Evolutionary conservation across 1,284 basidiomycete species (phyloP), one percentile per base, ranked within the genome.

Genomic region (Naganishia liquefaciens): DNA sequence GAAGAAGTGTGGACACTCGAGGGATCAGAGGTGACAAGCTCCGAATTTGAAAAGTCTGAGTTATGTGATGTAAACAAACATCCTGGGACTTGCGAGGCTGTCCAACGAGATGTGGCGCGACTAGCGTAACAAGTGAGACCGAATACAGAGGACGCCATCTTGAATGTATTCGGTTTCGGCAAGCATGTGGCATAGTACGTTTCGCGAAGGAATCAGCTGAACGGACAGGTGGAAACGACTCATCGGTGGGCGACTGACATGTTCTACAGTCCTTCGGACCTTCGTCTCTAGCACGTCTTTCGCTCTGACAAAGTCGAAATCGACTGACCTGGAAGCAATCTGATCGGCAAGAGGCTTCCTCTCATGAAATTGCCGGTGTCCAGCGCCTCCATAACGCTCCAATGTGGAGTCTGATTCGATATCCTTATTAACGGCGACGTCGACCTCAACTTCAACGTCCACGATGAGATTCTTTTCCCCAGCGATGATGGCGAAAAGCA

Each of bases 391-490:
- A 28, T 15, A 13, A 40, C 9, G 4, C 33, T 37, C 33, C 10
- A 2, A 7, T 7, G 13, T 37, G 13, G 6, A 37, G 33, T 37
- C 33, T 37, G 33, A 37, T 10, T 37, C 33, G 7, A 37, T 13
- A 5, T 37, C 33, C 4, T 50, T 11, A 23, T 47, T 21, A 28
- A n/a, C n/a, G n/a, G n/a, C n/a, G n/a, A n/a, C n/a, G n/a, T n/a
- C n/a, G n/a, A n/a, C n/a, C n/a, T 37, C 21, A 6, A 60, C 46
- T n/a, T 68, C 60, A 21, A 68, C 54, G 40, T 68, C 67, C 17
- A 68, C 67, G n/a, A 68, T 62, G 13, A 68, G 30, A 44, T 68
- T 61, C 43, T 54, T 64, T 25, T 62, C 63, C 13, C 67, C 63
- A 11, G 67, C 60, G 30, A 68, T 39, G 19, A 68, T 25, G 28